Evolutionary conservation across 2,329 filamentous ascomycete species (phyloP), one percentile per base, ranked within the genome.

Genomic region (Fusarium sp.): DNA sequence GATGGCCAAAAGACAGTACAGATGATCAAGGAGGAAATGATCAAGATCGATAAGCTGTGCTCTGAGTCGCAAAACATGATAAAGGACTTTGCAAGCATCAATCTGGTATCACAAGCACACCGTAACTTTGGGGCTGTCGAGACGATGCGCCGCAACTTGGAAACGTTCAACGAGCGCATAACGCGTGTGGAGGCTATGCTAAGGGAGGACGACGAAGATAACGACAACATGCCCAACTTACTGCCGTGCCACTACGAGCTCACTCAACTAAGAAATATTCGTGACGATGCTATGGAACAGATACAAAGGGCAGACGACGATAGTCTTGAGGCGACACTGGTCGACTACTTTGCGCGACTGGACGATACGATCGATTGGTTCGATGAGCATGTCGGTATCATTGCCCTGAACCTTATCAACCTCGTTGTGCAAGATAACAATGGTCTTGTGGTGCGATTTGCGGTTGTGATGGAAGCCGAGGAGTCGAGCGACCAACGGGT

Each of bases 31-130:
- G 95, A 98, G 73, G 96, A 99, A 84, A 96, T 99, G 89, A 94
- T 97, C 86, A 97, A 95, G 83, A 98, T 99, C 77, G 96, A 99
- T 84, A 94, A 93, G 83, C 89, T 99, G 71, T 99, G 96, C 83
- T 94, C 95, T 70, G 97, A 99, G 82, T 95, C 95, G 58, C 95
- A 98, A 84, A 94, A 93, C 79, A 98, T 98, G 90, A 97, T 99
- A 77, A 91, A 92, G 77, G 96, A 99, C 84, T 98, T 99, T 81
- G 91, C 92, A 38, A 93, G 94, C 78, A 96, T 97, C 85, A 96
- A 97, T 80, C 84, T 93, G 66, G 92, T 97, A 58, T 95, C 95
- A 59, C 93, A 97, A 81, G 96, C 97, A 72, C 96, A 99, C 82
- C 89, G 95, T 70, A 98, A 99, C 83, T 99, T 99, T 79, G 93